Evolutionary conservation across 2,329 filamentous ascomycete genomes (phyloP), one percentile per base, ranked within the genome.

Genomic region (Alternaria solani): DNA sequence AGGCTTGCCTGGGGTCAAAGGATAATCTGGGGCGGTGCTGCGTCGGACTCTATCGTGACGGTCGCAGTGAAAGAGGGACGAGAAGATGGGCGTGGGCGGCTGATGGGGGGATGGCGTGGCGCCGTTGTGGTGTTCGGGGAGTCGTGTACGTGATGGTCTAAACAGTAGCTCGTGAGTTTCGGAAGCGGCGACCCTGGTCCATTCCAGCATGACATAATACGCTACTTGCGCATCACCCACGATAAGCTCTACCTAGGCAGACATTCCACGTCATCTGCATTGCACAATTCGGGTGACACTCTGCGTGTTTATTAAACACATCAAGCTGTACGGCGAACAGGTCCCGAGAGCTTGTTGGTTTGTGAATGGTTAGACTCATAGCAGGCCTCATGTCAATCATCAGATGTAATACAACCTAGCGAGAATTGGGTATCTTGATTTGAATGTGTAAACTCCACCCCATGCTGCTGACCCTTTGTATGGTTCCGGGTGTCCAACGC

Each of bases 341-440:
- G n/a, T 18, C 14, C 20, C 9, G 41, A 41, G 18, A 41, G 9
- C 54, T 36, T n/a, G 9, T 42, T 14, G 20, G 20, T 42, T 42
- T 20, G 14, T 23, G 11, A 42, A 5, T 23, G n/a, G n/a, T 16
- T 23, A 14, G 23, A 8, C 32, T 39, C 14, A 26, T 25, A 25
- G 25, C 14, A 30, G 34, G 6, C 56, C 32, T 39, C 14, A 26
- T 25, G 25, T 38, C 14, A 30, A 42, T 7, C 56, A 59, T 44
- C 59, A 62, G 51, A 51, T 28, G 36, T n/a, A 30, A 49, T 53
- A 18, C 47, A 20, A 57, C 30, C 51, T 61, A 62, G 55, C 49
- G 16, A 57, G 42, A 66, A 63, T 56, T 68, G 74, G 74, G 74
- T 77, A 77, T 77, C 73, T 69, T 64, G 68, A 70, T 75, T 44